phyloP scores from a whole-genome alignment of 495 filamentous ascomycete species.

The Gamarada debralockiae region DNA sequence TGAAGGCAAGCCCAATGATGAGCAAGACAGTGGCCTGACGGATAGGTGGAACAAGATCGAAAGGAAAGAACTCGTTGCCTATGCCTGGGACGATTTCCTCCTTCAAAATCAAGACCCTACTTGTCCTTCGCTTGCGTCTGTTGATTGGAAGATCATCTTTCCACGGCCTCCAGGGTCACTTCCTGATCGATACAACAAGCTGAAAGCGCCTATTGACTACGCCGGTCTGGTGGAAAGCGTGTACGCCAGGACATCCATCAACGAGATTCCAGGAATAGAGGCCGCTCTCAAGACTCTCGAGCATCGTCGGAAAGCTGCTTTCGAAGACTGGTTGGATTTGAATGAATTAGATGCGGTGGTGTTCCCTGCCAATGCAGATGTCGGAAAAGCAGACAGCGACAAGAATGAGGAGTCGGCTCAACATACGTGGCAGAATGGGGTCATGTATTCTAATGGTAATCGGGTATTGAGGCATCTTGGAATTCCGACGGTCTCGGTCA shows the following conservation, averaged over 20 bases:
- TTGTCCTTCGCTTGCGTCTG: constrained; percentile 12
- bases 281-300: constrained; percentile 27
- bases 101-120: constrained; percentile 20
- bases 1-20: too few species aligned
- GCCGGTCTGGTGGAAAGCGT: constrained; percentile 11
- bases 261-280: constrained; percentile 14
- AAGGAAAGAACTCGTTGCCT: constrained; percentile 27
- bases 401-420: constrained; percentile 20
- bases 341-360: constrained; percentile 23
- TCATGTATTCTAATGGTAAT: constrained; percentile 33
- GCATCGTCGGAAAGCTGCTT: constrained; percentile 25
- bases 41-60: constrained; percentile 26
- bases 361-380: constrained; percentile 30
- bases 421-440: constrained; percentile 27
- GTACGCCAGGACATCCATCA: constrained; percentile 1
- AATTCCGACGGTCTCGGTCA: too few species aligned
- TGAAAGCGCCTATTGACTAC: constrained; percentile 24
- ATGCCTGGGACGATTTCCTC: constrained; percentile 33
- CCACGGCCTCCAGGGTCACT: constrained; percentile 16
- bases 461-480: constrained; percentile 30
- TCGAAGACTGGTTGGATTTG: constrained; percentile 30
- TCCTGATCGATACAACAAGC: background rate
- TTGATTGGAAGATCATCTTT: constrained; percentile 24
- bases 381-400: constrained; percentile 29
- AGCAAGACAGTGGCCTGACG: background rate